Evolutionary conservation across 1,284 basidiomycete genomes (phyloP).

Genomic region (Ustilago nuda): DNA sequence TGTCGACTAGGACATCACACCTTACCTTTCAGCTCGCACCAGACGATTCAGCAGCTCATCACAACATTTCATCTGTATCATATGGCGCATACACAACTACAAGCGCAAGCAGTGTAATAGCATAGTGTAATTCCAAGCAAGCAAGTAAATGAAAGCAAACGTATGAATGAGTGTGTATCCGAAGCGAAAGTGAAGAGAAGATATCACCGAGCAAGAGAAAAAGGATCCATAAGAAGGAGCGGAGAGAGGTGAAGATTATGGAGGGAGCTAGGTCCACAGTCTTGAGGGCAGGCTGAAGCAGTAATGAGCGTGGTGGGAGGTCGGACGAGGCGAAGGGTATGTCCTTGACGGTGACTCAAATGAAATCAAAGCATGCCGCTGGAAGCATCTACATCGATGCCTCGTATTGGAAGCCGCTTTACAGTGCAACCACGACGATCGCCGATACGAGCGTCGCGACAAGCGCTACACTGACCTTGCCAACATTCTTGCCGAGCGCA

Average conservation of each 20-base stretch:
- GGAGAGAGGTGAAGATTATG: not conserved
- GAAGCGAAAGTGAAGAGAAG: not conserved
- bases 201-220: not conserved
- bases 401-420: not conserved
- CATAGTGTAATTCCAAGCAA: conserved; percentile 3
- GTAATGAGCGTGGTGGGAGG: not conserved
- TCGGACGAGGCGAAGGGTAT: conserved; percentile 3
- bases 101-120: not conserved
- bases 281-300: not conserved
- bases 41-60: not conserved
- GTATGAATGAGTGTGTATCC: conserved; percentile 4
- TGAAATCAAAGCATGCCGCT: not conserved
- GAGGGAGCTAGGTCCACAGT: conserved; percentile 2
- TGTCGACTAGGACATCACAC: conserved; percentile 8
- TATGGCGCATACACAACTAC: not conserved
- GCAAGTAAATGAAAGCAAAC: not conserved
- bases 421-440: conserved; percentile 15
- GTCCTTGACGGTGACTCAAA: not conserved
- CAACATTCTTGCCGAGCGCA: conserved; percentile 15
- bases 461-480: conserved; percentile 10
- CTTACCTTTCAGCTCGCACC: not conserved
- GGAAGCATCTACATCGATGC: not conserved
- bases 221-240: not conserved
- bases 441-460: conserved; percentile 19
- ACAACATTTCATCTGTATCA: not conserved